Base-by-base conservation (phyloP, 352 stramenopile species). In the Peronospora farinosa region DNA sequence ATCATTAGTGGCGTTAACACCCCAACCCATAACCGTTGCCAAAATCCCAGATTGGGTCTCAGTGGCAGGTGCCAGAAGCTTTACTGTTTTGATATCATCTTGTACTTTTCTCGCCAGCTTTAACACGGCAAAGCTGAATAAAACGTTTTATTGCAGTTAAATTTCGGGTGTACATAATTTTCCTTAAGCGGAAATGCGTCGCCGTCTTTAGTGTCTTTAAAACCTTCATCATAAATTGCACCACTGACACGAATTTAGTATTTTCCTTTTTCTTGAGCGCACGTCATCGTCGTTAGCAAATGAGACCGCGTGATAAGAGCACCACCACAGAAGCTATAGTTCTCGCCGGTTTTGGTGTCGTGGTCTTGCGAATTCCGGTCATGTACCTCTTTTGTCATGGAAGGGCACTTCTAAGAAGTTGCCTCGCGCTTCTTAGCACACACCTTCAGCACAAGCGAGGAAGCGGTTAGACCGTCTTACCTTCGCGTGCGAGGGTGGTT, bases 151-250 rank as follows among this genome's bases (percentile, higher is more conserved):
- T 13, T 9, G n/a, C n/a, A n/a, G 50, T 69, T 61, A 36, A 59
- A 78, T 19, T 75, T 50, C 8, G 70, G 67, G 67, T 81, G 67
- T 11, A n/a, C n/a, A n/a, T n/a, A n/a, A n/a, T n/a, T n/a, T n/a
- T n/a, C n/a, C n/a, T n/a, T n/a, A n/a, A n/a, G n/a, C n/a, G n/a
- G n/a, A n/a, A n/a, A n/a, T n/a, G n/a, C 60, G 6, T 73, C 60
- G 10, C 52, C 56, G 40, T 61, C 50, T 12, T 35, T 4, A 1
- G 0, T 1, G 15, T 8, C 31, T 1, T 15, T n/a, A 4, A 2
- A n/a, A n/a, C n/a, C n/a, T n/a, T n/a, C n/a, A n/a, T n/a, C 15
- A 4, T n/a, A 15, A 3, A 12, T 12, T 1, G 31, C 31, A 35
- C 31, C 65, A 74, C 48, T 15, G 57, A 67, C 3, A 64, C 65